phyloP scores from a whole-genome alignment of 106 monocot species.

The Gastrodia elata region DNA sequence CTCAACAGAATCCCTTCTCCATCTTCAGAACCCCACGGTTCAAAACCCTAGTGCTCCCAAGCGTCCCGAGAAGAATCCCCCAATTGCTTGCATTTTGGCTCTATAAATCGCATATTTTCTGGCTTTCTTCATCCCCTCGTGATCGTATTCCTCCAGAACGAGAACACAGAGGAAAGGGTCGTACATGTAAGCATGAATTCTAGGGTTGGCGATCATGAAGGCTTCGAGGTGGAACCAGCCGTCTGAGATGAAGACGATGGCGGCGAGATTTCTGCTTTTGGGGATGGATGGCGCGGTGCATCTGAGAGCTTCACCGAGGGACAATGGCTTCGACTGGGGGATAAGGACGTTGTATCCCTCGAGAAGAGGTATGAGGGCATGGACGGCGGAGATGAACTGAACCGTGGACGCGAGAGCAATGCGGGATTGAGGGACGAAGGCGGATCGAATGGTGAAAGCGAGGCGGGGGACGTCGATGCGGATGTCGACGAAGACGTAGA shows the following conservation, averaged over 20 bases:
- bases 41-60: constrained; percentile 69
- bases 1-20: constrained; percentile 56
- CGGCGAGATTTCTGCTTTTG: constrained; percentile 29
- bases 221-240: constrained; percentile 96
- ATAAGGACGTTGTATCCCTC: constrained; percentile 48
- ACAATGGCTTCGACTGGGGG: constrained; percentile 84
- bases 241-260: constrained; percentile 76
- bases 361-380: constrained; percentile 34
- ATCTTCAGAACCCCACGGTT: constrained; percentile 55
- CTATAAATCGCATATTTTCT: constrained; percentile 54
- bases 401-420: constrained; percentile 77
- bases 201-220: constrained; percentile 96
- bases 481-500: constrained; percentile 93
- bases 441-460: constrained; percentile 24
- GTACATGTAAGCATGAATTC: constrained; percentile 62
- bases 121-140: constrained; percentile 72
- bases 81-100: constrained; percentile 59
- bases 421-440: constrained; percentile 19
- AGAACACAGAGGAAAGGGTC: constrained; percentile 74
- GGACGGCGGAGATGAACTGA: constrained; percentile 78
- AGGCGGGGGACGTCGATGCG: constrained; percentile 44
- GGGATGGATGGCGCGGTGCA: constrained; percentile 73
- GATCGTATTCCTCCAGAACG: constrained; percentile 79
- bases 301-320: constrained; percentile 85
- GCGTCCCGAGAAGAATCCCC: constrained; percentile 82